These are phyloP conservation scores for Cytospora paraplurivora DNA, from an alignment of 2,329 filamentous ascomycete genomes.

Conservation along the genomic window DNA sequence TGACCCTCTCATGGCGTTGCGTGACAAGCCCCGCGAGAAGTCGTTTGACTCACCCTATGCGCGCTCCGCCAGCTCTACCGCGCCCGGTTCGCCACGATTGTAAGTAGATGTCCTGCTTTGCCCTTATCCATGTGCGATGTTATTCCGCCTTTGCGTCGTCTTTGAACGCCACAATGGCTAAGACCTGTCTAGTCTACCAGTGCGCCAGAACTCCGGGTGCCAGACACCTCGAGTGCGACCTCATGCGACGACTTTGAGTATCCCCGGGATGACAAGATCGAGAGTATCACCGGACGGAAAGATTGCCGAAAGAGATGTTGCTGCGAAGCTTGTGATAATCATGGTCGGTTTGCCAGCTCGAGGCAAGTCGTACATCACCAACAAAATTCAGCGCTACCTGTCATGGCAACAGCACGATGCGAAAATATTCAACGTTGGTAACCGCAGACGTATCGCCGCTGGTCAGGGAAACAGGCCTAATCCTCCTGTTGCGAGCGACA, in stretches of 20 bases:
- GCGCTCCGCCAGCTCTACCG: conserved; percentile 60
- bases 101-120: conserved; percentile 40
- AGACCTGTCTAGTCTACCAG: conserved; percentile 55
- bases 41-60: conserved; percentile 57
- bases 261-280: conserved; percentile 93
- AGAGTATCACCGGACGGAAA: conserved; percentile 93
- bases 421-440: conserved; percentile 95
- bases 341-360: conserved; percentile 96
- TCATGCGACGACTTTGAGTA: conserved; percentile 93
- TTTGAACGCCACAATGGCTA: conserved; percentile 20
- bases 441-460: conserved; percentile 79
- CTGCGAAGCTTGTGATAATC: conserved; percentile 93
- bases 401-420: conserved; percentile 98
- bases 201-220: conserved; percentile 72
- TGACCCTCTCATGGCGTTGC: conserved; percentile 37
- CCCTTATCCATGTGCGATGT: conserved; percentile 14
- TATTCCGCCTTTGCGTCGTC: conserved; percentile 14
- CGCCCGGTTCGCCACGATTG: conserved; percentile 61
- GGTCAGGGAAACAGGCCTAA: conserved; percentile 46
- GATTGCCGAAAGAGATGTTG: conserved; percentile 91
- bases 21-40: conserved; percentile 36
- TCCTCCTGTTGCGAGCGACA: conserved; percentile 36
- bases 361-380: conserved; percentile 98
- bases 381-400: conserved; percentile 92
- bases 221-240: conserved; percentile 77